Evolutionary conservation across 352 stramenopile genomes (phyloP), one percentile per base, ranked within the genome.

Genomic region (Globisporangium iwayamae): DNA sequence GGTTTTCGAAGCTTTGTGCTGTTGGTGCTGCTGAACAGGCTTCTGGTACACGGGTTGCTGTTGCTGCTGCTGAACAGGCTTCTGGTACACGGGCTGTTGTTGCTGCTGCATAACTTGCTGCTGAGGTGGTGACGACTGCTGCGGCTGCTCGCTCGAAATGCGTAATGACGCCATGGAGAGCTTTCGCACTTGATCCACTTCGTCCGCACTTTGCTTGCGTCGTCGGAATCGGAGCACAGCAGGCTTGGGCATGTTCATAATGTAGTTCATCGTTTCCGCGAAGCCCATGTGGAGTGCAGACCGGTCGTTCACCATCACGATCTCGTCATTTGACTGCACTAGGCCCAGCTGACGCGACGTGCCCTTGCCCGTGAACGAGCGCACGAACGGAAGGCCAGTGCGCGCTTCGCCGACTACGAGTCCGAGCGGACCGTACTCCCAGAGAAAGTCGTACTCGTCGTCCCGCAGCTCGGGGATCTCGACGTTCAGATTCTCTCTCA

Each of bases 201-300:
- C 52, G 16, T 61, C 39, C 28, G 10, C 22, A 25, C 55, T 36
- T 3, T 60, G 6, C 8, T 60, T 34, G 16, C 34, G 63, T 28
- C 79, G 74, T 57, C 81, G 81, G 63, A 94, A 94, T 5, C 85
- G 82, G 22, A 94, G 76, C 1, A 92, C 77, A 0, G 83, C 82
- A 5, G 85, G 85, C 73, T 93, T 93, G 57, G 83, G 81, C 47
- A 92, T 82, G 67, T 89, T 86, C 82, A 91, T 91, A 70, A 94
- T 83, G 69, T 90, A 91, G 60, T 87, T 76, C 82, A 94, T 93
- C n/a, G 68, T 89, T 67, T 87, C 78, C 2, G 78, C 76, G 62
- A 94, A 94, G 43, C 84, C 85, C 53, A 77, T 67, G 6, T 85
- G 69, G 36, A 70, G 62, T 13, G 80, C 70, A 14, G 70, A 75